These are phyloP conservation scores for Paspalum notatum DNA, from an alignment of 176 grass and related monocot species.

Conservation along the genomic window DNA sequence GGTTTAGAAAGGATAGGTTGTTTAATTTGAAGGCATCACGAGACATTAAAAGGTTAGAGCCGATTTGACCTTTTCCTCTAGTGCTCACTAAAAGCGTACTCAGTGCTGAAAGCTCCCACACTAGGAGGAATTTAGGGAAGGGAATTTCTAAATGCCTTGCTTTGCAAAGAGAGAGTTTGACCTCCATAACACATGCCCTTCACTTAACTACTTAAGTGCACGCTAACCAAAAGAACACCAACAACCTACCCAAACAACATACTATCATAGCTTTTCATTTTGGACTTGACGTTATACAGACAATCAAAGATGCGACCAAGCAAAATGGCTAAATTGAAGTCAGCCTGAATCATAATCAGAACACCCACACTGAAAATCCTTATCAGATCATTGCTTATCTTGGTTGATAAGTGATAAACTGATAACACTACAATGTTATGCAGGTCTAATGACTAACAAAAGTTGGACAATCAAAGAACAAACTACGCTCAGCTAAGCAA, in stretches of 20 bases:
- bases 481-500: not conserved
- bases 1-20: not conserved
- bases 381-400: not conserved
- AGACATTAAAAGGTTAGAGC: not conserved
- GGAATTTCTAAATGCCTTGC: too few relatives aligned
- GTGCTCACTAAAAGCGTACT: not conserved
- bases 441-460: conserved; percentile 12
- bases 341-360: conserved; percentile 6
- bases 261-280: not conserved
- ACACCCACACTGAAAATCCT: not conserved
- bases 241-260: not conserved
- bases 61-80: conserved; percentile 11
- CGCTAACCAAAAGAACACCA: not conserved
- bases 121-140: too few relatives aligned
- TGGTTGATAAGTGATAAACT: not conserved
- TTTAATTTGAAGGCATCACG: not conserved
- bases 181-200: too few relatives aligned
- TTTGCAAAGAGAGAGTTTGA: too few relatives aligned
- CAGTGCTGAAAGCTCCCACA: too few relatives aligned
- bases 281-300: not conserved
- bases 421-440: not conserved
- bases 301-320: conserved; percentile 4
- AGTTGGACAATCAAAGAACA: not conserved
- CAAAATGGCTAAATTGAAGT: not conserved
- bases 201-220: too few relatives aligned